Conservation (phyloP, 2,329 filamentous ascomycete genomes). For the Penicillium polonicum region DNA sequence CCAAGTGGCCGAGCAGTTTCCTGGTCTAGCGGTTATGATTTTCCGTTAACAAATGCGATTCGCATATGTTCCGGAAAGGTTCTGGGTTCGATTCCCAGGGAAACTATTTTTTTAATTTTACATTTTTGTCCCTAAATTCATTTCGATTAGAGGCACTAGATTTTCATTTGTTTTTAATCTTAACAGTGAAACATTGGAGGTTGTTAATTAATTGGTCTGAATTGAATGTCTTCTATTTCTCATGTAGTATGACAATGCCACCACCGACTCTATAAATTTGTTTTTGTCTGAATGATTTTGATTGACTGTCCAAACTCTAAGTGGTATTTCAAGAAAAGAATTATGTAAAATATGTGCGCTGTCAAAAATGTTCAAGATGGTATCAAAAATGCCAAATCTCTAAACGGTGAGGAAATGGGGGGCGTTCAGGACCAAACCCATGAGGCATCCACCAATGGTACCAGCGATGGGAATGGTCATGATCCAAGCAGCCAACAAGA, state of each 20-base stretch:
- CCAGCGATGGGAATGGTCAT: conserved; percentile 63
- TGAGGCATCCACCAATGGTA: conserved; percentile 54
- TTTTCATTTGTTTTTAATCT: too few species aligned
- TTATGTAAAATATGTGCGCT: conserved; percentile 1
- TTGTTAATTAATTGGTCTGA: too few species aligned
- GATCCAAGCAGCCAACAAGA: conserved; percentile 67
- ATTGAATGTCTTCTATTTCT: background rate
- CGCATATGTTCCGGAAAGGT: conserved; percentile 4
- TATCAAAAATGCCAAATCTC: background rate
- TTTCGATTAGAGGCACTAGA: too few species aligned
- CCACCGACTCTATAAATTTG: too few species aligned
- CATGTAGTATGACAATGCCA: background rate
- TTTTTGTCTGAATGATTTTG: background rate
- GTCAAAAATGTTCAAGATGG: background rate
- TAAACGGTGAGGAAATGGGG: conserved; percentile 50
- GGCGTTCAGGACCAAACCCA: conserved; percentile 58
- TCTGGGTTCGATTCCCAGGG: conserved; percentile 10
- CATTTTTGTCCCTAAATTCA: background rate
- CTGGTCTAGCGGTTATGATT: conserved; percentile 12
- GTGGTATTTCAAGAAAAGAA: background rate
- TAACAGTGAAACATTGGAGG: too few species aligned
- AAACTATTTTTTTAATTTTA: conserved; percentile 2
- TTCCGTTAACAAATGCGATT: conserved; percentile 2
- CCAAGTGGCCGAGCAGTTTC: conserved; percentile 1
- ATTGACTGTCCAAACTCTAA: background rate